A percentile compares a stretch with the other conserved stretches of the same genome.
Evolutionary conservation across 345 rosid genomes (phyloP).

Genomic region (Euphorbia peplus): DNA sequence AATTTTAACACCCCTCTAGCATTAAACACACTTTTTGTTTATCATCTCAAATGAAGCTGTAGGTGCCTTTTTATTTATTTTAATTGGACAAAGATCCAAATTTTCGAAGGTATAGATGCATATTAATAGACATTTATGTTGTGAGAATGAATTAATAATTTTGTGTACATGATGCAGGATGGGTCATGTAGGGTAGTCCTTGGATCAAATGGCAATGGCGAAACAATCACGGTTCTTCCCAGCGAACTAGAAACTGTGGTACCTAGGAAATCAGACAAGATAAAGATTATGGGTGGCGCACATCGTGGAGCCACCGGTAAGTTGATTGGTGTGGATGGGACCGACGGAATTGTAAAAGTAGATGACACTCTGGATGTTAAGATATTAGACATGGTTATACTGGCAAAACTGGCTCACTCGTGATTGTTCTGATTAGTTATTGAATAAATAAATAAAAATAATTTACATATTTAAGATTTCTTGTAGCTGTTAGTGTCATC

Average conservation of each 20-base stretch:
- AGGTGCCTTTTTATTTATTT: neutral
- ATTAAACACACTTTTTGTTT: too few relatives aligned
- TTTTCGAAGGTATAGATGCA: neutral
- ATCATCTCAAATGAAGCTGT: neutral
- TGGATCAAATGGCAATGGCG: constrained; percentile 61
- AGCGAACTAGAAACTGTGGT: constrained; percentile 62
- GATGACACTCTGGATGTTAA: constrained; percentile 86
- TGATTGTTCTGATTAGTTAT: constrained; percentile 3
- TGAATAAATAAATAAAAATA: neutral
- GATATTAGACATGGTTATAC: constrained; percentile 73
- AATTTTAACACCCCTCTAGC: neutral
- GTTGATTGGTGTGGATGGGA: constrained; percentile 86
- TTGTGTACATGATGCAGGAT: constrained; percentile 46
- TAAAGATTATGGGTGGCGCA: constrained; percentile 80
- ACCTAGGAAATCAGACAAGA: constrained; percentile 78
- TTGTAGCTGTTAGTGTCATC: neutral
- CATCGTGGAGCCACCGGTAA: constrained; percentile 84
- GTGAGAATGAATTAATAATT: neutral
- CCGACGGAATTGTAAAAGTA: constrained; percentile 81
- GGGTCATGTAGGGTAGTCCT: constrained; percentile 73
- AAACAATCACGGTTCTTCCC: constrained; percentile 39
- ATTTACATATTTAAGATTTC: neutral
- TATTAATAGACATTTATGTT: neutral
- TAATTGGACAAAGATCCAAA: neutral
- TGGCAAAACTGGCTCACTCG: constrained; percentile 52